Base-by-base conservation (phyloP, 129 eudicot species). In the Tagetes patula region DNA sequence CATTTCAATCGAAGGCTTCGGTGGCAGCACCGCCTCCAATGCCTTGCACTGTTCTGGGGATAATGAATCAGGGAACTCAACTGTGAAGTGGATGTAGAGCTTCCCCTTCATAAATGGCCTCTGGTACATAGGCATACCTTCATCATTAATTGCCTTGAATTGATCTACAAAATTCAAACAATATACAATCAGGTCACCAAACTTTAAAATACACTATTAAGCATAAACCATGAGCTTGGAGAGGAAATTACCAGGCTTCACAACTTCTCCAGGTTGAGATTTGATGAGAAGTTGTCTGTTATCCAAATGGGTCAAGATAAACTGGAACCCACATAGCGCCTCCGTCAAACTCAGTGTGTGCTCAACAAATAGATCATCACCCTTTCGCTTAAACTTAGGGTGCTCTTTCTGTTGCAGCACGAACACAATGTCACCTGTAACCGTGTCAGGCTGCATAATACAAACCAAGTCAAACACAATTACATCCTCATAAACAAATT, bases 111-210 rank as follows among this genome's bases (percentile, higher is more conserved):
- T 87, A 41, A 89, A 87, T 12, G 96, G 84, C 88, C 90, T 89
- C 75, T 84, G 92, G 80, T 87, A 81, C 90, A 89, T 87, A 0
- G 92, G 92, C 96, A 89, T 89, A 12, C 92, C 96, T 65, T 89
- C 96, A 62, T 89, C 96, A 48, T 87, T 87, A 12, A 89, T 87
- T 4, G 88, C 92, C 85, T 89, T 89, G 72, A 67, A 89, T 73
- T 81, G 83, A 81, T 87, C 96, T 82, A 60, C 40, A 75, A 60
- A 27, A 32, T 52, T 37, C 53, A 54, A 7, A 61, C 5, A 50
- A 8, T 3, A 3, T 3, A 54, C 40, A 7, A 72, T 9, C n/a
- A 48, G 10, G 11, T 11, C 39, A 5, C 10, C 12, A 38, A 8
- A 8, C 8, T 11, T 4, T 4, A 61, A 36, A 5, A 36, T 5